Evolutionary conservation across 495 filamentous ascomycete genomes (phyloP).

Genomic region (Podospora pseudoanserina): DNA sequence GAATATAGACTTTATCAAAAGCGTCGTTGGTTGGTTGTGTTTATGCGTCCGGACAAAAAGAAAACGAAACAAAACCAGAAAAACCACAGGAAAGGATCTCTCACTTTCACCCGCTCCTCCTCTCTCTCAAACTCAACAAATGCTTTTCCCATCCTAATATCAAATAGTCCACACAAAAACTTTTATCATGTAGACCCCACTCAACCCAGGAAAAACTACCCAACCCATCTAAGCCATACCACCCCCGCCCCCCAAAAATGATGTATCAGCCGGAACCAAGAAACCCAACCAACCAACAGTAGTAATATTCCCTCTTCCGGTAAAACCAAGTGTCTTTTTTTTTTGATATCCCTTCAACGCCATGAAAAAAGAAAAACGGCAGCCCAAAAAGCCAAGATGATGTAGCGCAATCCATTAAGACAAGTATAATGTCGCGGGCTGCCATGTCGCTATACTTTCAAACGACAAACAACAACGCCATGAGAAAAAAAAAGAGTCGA

Average conservation of each 20-base stretch:
- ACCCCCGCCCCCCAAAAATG: neutral
- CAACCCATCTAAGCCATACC: neutral
- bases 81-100: neutral
- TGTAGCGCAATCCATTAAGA: slow-evolving; percentile 17
- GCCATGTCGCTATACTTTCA: slow-evolving; percentile 1
- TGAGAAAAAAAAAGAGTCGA: neutral
- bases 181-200: neutral
- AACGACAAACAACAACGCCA: slow-evolving; percentile 1
- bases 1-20: slow-evolving; percentile 2
- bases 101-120: neutral
- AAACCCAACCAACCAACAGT: neutral
- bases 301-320: neutral
- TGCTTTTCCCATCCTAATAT: neutral
- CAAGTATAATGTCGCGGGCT: slow-evolving; percentile 15
- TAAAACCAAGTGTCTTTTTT: neutral
- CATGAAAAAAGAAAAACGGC: neutral
- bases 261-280: neutral
- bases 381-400: neutral
- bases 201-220: neutral
- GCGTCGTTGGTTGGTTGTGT: neutral
- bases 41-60: neutral
- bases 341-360: neutral
- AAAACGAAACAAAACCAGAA: neutral
- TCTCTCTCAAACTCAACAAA: neutral
- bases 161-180: neutral